Conservation (phyloP, 106 monocot genomes). For the Allium fistulosum region DNA sequence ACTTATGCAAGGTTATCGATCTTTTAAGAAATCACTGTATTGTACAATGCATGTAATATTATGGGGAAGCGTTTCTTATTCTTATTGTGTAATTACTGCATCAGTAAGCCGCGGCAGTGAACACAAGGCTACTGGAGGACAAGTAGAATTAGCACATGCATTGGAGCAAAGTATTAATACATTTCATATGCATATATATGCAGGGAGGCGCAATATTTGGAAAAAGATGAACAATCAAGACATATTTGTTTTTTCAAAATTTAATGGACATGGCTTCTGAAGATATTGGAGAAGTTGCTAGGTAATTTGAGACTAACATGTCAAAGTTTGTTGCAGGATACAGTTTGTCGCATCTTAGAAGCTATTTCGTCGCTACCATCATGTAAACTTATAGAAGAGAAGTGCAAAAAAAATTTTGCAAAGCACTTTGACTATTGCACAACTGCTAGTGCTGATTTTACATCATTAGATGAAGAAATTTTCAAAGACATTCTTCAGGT, state of each 20-base stretch:
- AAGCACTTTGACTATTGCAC: constrained; percentile 98
- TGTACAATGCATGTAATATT: no score
- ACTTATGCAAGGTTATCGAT: no score
- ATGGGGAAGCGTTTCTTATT: background rate
- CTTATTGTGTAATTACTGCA: constrained; percentile 1
- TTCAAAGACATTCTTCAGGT: constrained; percentile 80
- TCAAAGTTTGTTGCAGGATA: constrained; percentile 81
- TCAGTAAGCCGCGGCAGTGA: constrained; percentile 6
- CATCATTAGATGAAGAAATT: constrained; percentile 51
- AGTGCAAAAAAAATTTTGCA: constrained; percentile 68
- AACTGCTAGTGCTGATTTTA: constrained; percentile 70
- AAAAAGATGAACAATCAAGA: constrained; percentile 31
- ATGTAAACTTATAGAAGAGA: constrained; percentile 81
- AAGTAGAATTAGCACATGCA: constrained; percentile 21
- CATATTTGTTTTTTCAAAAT: constrained; percentile 47
- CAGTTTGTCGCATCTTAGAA: constrained; percentile 59
- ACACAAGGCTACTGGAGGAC: constrained; percentile 8
- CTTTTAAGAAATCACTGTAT: no score
- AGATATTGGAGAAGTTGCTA: constrained; percentile 55
- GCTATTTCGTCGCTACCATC: constrained; percentile 70
- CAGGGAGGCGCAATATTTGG: constrained; percentile 36
- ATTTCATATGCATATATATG: constrained; percentile 48
- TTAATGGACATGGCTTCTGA: constrained; percentile 48
- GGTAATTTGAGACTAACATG: constrained; percentile 34
- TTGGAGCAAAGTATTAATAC: constrained; percentile 24